A percentile compares a stretch with the other conserved stretches of the same genome.
Evolutionary conservation across 345 rosid species (phyloP).

Genomic region (Geranium brycei): DNA sequence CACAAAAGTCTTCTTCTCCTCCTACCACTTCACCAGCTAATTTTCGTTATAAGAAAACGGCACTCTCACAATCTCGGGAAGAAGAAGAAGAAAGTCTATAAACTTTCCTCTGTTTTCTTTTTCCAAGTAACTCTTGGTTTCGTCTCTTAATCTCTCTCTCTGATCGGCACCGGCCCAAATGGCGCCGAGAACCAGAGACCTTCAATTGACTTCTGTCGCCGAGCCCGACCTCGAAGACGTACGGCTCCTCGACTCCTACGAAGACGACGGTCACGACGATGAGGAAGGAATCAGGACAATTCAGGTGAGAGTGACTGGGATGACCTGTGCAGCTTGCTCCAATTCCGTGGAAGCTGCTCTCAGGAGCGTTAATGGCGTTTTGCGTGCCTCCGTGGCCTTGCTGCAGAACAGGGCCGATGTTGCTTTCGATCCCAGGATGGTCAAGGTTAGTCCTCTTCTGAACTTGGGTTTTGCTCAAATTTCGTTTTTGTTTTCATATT

Average conservation of each 20-base stretch:
- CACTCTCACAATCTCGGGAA: conserved; percentile 21
- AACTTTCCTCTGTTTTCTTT: too few species aligned
- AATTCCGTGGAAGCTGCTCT: conserved; percentile 87
- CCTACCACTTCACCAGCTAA: neutral
- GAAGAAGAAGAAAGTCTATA: too few species aligned
- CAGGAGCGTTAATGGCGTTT: conserved; percentile 51
- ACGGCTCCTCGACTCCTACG: conserved; percentile 71
- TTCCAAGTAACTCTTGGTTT: neutral
- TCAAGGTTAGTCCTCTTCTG: conserved; percentile 34
- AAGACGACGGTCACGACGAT: conserved; percentile 10
- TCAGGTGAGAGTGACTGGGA: conserved; percentile 80
- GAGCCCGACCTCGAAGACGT: conserved; percentile 62
- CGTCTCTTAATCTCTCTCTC: neutral
- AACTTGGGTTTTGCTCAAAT: neutral
- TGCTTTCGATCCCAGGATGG: conserved; percentile 53
- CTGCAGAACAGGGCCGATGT: conserved; percentile 83
- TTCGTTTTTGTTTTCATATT: too few species aligned
- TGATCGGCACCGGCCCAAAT: conserved; percentile 15
- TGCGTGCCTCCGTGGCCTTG: conserved; percentile 76
- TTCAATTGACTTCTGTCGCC: conserved; percentile 45
- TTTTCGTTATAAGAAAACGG: conserved; percentile 22
- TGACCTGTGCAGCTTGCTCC: conserved; percentile 99
- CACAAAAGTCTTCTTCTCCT: neutral
- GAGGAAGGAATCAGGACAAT: conserved; percentile 39
- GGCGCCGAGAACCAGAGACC: conserved; percentile 57